Evolutionary conservation across 169 alveolate genomes (phyloP).

Genomic region (Plasmodium cynomolgi): DNA sequence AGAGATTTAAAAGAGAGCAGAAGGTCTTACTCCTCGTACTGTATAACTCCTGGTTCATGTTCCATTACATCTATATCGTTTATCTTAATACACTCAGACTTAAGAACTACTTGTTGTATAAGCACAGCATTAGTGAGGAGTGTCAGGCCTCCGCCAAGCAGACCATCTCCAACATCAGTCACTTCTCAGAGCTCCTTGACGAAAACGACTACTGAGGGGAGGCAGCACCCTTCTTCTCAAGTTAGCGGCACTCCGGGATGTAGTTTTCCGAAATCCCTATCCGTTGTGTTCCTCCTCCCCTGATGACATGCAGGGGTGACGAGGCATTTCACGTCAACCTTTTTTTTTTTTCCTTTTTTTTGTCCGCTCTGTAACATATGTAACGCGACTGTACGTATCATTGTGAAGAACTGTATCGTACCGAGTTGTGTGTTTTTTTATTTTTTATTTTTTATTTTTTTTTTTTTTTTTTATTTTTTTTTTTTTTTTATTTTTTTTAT

Average conservation of each 20-base stretch:
- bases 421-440: background rate
- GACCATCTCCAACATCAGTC: slow-evolving; percentile 28
- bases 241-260: background rate
- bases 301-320: too few species aligned
- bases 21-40: slow-evolving; percentile 10
- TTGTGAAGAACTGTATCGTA: background rate
- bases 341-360: background rate
- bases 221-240: background rate
- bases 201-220: slow-evolving; percentile 9
- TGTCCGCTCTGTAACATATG: background rate
- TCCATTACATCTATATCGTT: slow-evolving; percentile 41
- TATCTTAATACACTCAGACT: slow-evolving; percentile 29
- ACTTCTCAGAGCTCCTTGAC: slow-evolving; percentile 19
- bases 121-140: slow-evolving; percentile 13
- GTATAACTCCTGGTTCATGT: slow-evolving; percentile 48
- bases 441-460: too few species aligned
- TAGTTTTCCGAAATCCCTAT: too few species aligned
- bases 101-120: slow-evolving; percentile 37
- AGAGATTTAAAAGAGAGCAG: slow-evolving; percentile 18
- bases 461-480: too few species aligned
- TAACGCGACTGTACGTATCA: background rate
- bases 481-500: too few species aligned
- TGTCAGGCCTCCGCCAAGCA: slow-evolving; percentile 47
- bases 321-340: too few species aligned
- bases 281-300: too few species aligned